These are phyloP conservation scores for Singerocomus inundabilis DNA, from an alignment of 1,284 basidiomycete species.

Conservation along the genomic window DNA sequence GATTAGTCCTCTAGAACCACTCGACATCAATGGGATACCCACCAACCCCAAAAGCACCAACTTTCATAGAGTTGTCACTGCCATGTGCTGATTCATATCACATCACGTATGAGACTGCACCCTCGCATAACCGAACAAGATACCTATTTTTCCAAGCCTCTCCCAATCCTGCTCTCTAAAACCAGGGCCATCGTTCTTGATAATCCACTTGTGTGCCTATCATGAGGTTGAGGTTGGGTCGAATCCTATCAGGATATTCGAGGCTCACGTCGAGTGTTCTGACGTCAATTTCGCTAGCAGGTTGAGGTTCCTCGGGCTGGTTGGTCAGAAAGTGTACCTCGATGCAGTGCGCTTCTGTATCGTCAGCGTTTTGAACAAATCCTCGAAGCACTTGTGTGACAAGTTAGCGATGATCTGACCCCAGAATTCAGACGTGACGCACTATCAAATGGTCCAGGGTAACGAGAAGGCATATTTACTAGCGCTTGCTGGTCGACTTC, in stretches of 20 bases:
- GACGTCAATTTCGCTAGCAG: background rate
- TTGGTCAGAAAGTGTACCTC: conserved; percentile 79
- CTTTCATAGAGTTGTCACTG: conserved; percentile 80
- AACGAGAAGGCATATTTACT: conserved; percentile 23
- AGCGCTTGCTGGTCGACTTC: conserved; percentile 18
- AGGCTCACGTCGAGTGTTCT: conserved; percentile 1
- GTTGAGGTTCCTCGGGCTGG: conserved; percentile 35
- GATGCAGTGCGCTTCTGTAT: conserved; percentile 77
- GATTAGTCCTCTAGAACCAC: background rate
- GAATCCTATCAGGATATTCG: background rate
- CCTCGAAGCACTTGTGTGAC: conserved; percentile 73
- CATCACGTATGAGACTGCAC: conserved; percentile 1
- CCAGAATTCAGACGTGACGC: background rate
- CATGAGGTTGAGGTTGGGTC: background rate
- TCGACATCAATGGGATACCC: conserved; percentile 24
- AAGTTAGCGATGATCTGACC: background rate
- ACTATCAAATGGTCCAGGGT: conserved; percentile 24
- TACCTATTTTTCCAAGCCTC: conserved; percentile 83
- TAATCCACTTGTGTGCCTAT: conserved; percentile 59
- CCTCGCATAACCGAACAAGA: background rate
- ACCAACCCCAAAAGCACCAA: conserved; percentile 85
- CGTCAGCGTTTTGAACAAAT: conserved; percentile 92
- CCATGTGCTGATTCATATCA: conserved; percentile 58
- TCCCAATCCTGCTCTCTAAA: conserved; percentile 85
- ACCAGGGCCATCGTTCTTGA: conserved; percentile 82